These are phyloP conservation scores for Calonectria montana DNA, from an alignment of 2,329 filamentous ascomycete species.

Conservation along the genomic window DNA sequence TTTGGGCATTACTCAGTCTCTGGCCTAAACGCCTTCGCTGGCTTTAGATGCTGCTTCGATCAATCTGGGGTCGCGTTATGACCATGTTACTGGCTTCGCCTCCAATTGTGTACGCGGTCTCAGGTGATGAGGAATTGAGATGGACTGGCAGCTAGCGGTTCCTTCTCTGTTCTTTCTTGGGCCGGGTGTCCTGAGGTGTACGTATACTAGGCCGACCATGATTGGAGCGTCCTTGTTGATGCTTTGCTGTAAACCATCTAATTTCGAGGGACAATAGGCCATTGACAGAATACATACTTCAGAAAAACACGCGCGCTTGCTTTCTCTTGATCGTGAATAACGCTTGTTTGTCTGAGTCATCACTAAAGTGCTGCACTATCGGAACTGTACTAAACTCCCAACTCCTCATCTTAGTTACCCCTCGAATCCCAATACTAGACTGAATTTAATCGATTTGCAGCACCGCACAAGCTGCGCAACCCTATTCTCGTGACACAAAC, in stretches of 20 bases:
- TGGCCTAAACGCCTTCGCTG: constrained; percentile 34
- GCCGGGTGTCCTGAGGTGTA: constrained; percentile 26
- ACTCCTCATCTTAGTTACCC: not conserved
- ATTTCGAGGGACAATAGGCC: constrained; percentile 39
- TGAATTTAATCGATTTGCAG: not conserved
- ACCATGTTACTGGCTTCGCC: constrained; percentile 9
- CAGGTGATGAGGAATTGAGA: not conserved
- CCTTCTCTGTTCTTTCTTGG: not conserved
- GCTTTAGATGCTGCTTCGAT: constrained; percentile 35
- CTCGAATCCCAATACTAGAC: not conserved
- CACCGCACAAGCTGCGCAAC: not conserved
- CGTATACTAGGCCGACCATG: constrained; percentile 30
- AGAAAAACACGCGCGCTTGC: constrained; percentile 19
- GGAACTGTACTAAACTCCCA: not conserved
- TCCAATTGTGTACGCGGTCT: constrained; percentile 15
- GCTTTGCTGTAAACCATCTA: constrained; percentile 45
- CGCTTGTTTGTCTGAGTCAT: too few relatives aligned
- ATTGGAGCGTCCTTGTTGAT: constrained; percentile 34
- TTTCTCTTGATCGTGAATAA: not conserved
- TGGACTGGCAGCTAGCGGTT: constrained; percentile 19
- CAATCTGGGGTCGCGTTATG: constrained; percentile 13
- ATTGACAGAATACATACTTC: constrained; percentile 40
- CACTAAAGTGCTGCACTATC: not conserved
- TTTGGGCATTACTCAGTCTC: constrained; percentile 27
- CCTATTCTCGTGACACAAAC: not conserved